Evolutionary conservation across 164 flowering plant genomes (phyloP), one percentile per base, ranked within the genome.

Genomic region (Dillenia suffruticosa): DNA sequence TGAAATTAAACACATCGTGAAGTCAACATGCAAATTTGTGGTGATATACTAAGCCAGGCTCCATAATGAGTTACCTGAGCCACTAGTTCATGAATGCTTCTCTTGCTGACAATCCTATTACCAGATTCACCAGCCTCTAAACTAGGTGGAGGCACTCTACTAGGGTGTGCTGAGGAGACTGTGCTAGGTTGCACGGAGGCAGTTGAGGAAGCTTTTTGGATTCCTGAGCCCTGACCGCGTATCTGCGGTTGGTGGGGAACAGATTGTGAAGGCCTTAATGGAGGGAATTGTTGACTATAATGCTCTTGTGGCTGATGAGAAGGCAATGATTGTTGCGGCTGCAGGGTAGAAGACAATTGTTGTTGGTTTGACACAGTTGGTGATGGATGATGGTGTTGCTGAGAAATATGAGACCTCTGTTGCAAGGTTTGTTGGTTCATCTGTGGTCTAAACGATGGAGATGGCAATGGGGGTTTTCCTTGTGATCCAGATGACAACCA

Each of bases 41-140:
- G 40, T 32, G 40, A 32, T 5, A 32, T 32, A 32, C 40, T 32
- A 32, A 32, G 40, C 4, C 5, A 32, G 40, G 40, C 40, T 32
- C 40, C 40, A 32, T 32, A 32, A 59, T 13, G 43, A 14, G 63
- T 62, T 17, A 88, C 99, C 94, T 94, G 97, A 56, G 70, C 69
- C 19, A 91, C 82, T 61, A 91, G 65, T 68, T 91, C 96, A 43
- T 86, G 90, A 68, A 94, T 89, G 79, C 83, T 91, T 80, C 97
- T 79, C 80, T 91, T 94, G 76, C 86, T 74, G 12, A 94, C 75
- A 69, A 91, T 81, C 47, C 83, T 80, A 64, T 59, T 78, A 51
- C 80, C 65, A 55, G 79, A 68, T 69, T 86, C 96, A 49, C 71
- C 78, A 45, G 65, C 54, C 54, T 87, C 96, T 46, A 66, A 66